phyloP scores from a whole-genome alignment of 148 eudicot species.

The Gaultheria prostrata region DNA sequence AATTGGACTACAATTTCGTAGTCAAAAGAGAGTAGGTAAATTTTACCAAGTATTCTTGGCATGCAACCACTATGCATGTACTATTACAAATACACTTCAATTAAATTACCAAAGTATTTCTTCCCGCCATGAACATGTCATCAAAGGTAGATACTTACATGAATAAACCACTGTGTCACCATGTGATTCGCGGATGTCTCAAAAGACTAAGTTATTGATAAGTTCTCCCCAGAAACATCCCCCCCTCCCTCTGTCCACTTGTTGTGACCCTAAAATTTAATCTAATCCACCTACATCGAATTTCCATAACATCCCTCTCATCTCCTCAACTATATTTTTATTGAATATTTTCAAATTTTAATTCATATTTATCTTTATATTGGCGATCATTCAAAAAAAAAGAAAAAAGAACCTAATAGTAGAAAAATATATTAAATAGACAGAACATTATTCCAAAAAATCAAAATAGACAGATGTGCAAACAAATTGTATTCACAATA shows the following conservation, averaged over 20 bases:
- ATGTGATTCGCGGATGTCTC: not conserved
- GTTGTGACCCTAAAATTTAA: constrained; percentile 2
- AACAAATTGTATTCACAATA: too few relatives aligned
- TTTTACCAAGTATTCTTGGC: too few relatives aligned
- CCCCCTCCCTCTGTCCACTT: not conserved
- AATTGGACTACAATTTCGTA: too few relatives aligned
- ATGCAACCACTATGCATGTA: too few relatives aligned
- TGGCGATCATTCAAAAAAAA: not conserved
- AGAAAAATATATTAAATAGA: not conserved
- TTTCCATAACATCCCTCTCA: not conserved
- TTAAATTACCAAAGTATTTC: too few relatives aligned
- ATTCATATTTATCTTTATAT: not conserved
- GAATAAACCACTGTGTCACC: not conserved
- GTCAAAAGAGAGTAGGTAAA: too few relatives aligned
- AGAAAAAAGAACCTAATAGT: not conserved
- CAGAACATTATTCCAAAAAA: not conserved
- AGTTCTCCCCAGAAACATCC: not conserved
- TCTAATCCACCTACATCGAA: not conserved
- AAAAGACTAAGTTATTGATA: not conserved
- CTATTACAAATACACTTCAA: too few relatives aligned
- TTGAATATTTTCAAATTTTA: not conserved
- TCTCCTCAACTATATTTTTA: not conserved
- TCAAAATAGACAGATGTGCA: not conserved
- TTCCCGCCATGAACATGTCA: not conserved
- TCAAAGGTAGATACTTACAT: not conserved